Conservation (phyloP, 495 filamentous ascomycete genomes). For the Penicillium daleae region DNA sequence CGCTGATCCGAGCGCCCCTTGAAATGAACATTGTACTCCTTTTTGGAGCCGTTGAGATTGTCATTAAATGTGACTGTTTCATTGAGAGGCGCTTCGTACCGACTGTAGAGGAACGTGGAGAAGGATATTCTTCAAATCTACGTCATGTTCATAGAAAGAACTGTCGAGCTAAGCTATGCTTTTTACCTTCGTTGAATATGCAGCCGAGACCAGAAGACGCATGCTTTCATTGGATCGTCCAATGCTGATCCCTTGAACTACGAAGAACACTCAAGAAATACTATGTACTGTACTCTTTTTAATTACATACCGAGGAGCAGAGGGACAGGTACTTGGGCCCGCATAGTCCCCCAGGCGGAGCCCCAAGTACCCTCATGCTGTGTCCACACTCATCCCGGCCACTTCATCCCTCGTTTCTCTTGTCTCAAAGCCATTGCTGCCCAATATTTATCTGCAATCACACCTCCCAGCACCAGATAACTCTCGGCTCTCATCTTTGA, state of each 20-base stretch:
- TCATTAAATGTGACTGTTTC: neutral
- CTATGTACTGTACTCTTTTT: constrained; percentile 1
- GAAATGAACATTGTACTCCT: constrained; percentile 10
- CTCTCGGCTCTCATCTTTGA: neutral
- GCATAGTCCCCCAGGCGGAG: constrained; percentile 27
- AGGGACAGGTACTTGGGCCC: constrained; percentile 22
- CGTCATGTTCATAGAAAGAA: neutral
- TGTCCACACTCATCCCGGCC: constrained; percentile 17
- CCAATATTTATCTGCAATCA: constrained; percentile 21
- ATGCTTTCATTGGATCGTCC: constrained; percentile 29
- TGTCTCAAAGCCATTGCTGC: constrained; percentile 31
- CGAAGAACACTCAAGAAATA: neutral
- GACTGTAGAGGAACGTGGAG: neutral
- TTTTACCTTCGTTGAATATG: too few species aligned
- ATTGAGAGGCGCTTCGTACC: neutral
- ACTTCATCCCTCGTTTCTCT: constrained; percentile 35
- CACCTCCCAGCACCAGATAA: neutral
- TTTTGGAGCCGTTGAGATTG: neutral
- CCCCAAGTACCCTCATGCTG: constrained; percentile 24
- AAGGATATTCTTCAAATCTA: neutral
- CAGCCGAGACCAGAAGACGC: constrained; percentile 1
- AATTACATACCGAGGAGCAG: constrained; percentile 27
- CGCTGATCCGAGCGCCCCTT: constrained; percentile 24
- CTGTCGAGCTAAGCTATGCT: neutral
- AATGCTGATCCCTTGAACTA: constrained; percentile 31